phyloP scores from a whole-genome alignment of 164 flowering plant species.

The Chloranthus sessilifolius region DNA sequence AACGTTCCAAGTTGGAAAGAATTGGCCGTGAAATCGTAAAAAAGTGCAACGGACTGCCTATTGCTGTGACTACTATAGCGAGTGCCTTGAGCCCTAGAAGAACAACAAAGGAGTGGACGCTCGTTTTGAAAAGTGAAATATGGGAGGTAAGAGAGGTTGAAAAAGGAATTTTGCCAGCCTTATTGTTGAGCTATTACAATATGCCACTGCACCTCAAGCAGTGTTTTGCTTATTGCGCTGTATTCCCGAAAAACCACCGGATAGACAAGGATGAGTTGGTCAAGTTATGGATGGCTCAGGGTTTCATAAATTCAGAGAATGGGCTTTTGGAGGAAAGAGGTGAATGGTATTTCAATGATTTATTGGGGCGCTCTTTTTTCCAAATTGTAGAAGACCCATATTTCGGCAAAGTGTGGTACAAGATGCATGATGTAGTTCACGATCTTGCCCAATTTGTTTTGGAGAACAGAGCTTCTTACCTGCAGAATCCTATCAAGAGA shows the following conservation, averaged over 20 bases:
- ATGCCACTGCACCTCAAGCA: neutral
- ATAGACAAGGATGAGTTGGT: neutral
- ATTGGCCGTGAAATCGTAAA: conserved; percentile 1
- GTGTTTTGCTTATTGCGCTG: neutral
- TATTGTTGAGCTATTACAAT: neutral
- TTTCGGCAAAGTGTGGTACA: neutral
- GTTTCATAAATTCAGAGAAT: neutral
- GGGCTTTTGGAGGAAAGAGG: too few species aligned
- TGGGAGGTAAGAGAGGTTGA: too few species aligned
- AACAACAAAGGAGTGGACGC: neutral
- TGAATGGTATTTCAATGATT: too few species aligned
- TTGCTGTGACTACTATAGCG: neutral
- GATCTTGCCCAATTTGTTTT: too few species aligned
- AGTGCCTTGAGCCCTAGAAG: neutral
- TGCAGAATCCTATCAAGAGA: neutral
- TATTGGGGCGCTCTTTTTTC: neutral
- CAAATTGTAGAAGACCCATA: neutral
- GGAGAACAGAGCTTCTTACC: too few species aligned
- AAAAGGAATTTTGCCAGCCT: neutral
- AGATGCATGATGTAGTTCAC: too few species aligned
- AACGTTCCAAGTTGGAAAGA: neutral
- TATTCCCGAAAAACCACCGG: neutral
- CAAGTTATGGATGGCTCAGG: conserved; percentile 4
- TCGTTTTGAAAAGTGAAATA: too few species aligned
- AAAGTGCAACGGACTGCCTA: neutral